These are phyloP conservation scores for Penicillium cosmopolitanum DNA, from an alignment of 495 filamentous ascomycete species.

Conservation along the genomic window DNA sequence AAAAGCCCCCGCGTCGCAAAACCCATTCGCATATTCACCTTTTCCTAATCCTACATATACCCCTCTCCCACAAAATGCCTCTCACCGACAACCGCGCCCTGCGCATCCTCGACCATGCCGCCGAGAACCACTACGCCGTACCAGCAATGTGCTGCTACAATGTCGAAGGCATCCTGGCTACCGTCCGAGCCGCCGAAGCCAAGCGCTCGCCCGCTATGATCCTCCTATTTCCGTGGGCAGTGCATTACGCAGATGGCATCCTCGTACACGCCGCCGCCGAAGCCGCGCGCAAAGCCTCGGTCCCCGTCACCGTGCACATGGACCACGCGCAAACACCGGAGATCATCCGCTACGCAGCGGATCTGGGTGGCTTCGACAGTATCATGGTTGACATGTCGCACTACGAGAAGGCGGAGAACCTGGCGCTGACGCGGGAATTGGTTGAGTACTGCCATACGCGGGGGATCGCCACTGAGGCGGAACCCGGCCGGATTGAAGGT, in stretches of 20 bases:
- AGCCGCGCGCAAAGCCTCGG: conserved; percentile 63
- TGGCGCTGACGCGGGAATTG: conserved; percentile 71
- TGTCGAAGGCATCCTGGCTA: conserved; percentile 79
- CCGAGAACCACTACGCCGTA: conserved; percentile 67
- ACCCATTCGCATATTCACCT: neutral
- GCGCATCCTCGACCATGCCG: conserved; percentile 68
- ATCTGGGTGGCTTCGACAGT: conserved; percentile 70
- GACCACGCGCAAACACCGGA: conserved; percentile 78
- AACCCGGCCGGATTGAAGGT: conserved; percentile 81
- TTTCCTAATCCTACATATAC: neutral
- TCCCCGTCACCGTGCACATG: conserved; percentile 74
- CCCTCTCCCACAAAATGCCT: conserved; percentile 38
- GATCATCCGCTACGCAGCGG: conserved; percentile 67
- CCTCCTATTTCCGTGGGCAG: conserved; percentile 85
- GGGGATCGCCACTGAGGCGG: conserved; percentile 78
- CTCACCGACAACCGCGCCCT: conserved; percentile 68
- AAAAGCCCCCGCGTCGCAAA: neutral
- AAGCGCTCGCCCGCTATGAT: conserved; percentile 78
- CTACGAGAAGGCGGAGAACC: conserved; percentile 81
- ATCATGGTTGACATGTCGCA: conserved; percentile 87
- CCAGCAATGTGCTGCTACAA: conserved; percentile 86
- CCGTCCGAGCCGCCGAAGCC: conserved; percentile 74
- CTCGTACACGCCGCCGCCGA: conserved; percentile 67
- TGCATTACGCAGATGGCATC: conserved; percentile 67
- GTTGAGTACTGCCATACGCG: conserved; percentile 71